Percentiles rank a stretch among this genome's conserved stretches.
These are phyloP conservation scores for Salix dunnii DNA, from an alignment of 345 rosid species.

Conservation along the genomic window DNA sequence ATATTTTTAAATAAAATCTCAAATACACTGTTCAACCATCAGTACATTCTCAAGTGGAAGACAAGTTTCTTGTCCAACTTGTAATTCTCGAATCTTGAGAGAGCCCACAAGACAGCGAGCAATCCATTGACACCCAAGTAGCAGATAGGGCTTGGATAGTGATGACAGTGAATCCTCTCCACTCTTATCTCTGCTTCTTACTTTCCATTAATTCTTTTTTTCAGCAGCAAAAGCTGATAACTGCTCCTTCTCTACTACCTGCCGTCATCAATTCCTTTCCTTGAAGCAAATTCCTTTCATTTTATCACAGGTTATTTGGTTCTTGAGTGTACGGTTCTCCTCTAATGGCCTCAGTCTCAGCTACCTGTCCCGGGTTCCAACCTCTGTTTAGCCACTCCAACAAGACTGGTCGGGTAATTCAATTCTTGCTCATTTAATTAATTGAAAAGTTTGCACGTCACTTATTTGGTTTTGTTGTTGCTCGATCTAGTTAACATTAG, in stretches of 20 bases:
- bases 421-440: neutral
- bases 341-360: slow-evolving; percentile 18
- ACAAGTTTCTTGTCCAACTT: neutral
- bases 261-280: neutral
- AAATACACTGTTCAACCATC: too few relatives aligned
- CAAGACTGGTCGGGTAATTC: slow-evolving; percentile 4
- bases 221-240: neutral
- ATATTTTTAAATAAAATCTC: too few relatives aligned
- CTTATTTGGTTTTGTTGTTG: neutral
- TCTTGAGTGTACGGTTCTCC: neutral
- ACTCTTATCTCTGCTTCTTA: neutral
- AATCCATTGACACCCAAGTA: neutral
- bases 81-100: neutral
- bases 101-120: slow-evolving; percentile 5
- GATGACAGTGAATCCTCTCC: slow-evolving; percentile 4
- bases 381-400: neutral
- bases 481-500: neutral
- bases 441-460: neutral
- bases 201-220: neutral
- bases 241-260: neutral
- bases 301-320: neutral
- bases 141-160: slow-evolving; percentile 12
- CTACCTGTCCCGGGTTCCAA: slow-evolving; percentile 6
- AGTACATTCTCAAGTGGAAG: neutral
- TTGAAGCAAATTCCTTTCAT: neutral